Conservation (phyloP, 108 stramenopile genomes). For the Ochromonas danica region DNA sequence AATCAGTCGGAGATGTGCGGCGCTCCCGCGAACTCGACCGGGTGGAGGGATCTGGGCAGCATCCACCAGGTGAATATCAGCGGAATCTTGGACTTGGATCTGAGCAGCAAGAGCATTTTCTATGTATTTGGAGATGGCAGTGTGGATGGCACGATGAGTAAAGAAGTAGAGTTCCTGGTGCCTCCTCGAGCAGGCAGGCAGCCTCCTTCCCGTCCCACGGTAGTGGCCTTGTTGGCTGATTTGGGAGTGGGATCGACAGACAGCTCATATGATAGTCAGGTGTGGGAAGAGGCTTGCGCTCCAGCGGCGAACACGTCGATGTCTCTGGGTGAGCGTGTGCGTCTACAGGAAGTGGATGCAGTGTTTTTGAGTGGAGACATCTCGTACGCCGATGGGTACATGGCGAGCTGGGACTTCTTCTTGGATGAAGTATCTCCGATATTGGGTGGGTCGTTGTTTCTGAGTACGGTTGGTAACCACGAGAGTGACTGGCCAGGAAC, state of each 20-base stretch:
- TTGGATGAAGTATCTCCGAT: slow-evolving; percentile 3
- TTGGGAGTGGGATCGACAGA: slow-evolving; percentile 11
- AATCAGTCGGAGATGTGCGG: neutral
- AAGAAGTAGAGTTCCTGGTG: neutral
- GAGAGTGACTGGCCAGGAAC: slow-evolving; percentile 43
- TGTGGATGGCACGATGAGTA: neutral
- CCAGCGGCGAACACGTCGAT: neutral
- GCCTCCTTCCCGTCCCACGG: neutral
- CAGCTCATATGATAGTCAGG: neutral
- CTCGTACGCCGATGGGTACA: slow-evolving; percentile 7
- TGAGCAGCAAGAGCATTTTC: neutral
- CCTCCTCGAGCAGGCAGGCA: slow-evolving; percentile 21
- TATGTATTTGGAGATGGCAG: neutral
- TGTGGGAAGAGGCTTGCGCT: neutral
- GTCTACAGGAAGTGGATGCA: neutral
- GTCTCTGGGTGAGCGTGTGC: neutral
- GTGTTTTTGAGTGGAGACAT: slow-evolving; percentile 1
- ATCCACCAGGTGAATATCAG: neutral
- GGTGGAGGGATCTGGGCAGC: neutral
- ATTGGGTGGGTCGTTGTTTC: neutral
- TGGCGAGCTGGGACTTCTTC: slow-evolving; percentile 4
- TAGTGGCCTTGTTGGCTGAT: neutral
- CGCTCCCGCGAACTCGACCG: neutral
- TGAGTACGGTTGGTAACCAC: slow-evolving; percentile 52
- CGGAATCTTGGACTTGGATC: neutral